phyloP scores from a whole-genome alignment of 257 asterid species.

The Solanum infundibuliforme region DNA sequence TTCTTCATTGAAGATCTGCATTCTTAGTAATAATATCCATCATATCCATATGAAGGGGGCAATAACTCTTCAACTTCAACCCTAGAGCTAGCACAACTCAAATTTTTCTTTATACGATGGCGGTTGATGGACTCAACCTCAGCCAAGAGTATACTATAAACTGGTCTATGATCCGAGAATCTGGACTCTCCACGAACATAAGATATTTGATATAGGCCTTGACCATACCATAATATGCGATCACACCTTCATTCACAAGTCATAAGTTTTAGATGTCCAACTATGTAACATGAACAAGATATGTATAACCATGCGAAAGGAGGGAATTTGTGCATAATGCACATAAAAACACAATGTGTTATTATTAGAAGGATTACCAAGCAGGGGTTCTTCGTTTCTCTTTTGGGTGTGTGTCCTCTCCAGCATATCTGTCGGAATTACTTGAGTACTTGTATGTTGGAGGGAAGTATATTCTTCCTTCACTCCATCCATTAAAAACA shows the following conservation, averaged over 20 bases:
- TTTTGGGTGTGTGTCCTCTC: constrained; percentile 63
- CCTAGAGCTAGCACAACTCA: constrained; percentile 57
- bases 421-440: constrained; percentile 81
- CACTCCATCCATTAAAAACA: constrained; percentile 80
- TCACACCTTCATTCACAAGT: constrained; percentile 67
- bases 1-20: not conserved
- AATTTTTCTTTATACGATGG: constrained; percentile 51
- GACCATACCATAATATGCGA: constrained; percentile 90
- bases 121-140: constrained; percentile 80
- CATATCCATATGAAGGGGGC: constrained; percentile 42
- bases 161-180: constrained; percentile 93
- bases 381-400: constrained; percentile 94
- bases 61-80: constrained; percentile 89
- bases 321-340: not conserved
- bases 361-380: constrained; percentile 38
- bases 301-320: not conserved
- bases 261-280: not conserved
- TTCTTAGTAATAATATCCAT: constrained; percentile 31
- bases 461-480: constrained; percentile 82
- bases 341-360: not conserved
- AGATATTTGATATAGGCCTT: constrained; percentile 79
- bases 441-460: constrained; percentile 85
- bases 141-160: constrained; percentile 61
- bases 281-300: not conserved
- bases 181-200: constrained; percentile 95